These are phyloP conservation scores for Saccharomycopsis sp. DNA, from an alignment of 805 yeast genomes.

Conservation along the genomic window DNA sequence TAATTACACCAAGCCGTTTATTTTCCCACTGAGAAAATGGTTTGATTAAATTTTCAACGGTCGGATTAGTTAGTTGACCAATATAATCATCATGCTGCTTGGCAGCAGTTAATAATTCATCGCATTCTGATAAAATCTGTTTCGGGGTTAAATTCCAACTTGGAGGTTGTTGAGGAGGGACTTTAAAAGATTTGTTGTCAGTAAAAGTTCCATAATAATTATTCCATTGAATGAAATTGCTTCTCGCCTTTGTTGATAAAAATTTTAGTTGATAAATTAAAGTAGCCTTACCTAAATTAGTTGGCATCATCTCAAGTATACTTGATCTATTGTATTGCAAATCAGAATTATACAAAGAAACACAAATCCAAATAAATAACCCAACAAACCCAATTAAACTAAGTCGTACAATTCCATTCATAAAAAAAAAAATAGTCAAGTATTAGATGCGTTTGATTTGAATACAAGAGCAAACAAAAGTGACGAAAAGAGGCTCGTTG, in stretches of 20 bases:
- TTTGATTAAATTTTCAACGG: constrained; percentile 48
- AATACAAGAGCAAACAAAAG: too few species aligned
- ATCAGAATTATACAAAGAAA: constrained; percentile 13
- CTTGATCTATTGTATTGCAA: neutral
- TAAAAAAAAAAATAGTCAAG: too few species aligned
- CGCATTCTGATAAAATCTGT: constrained; percentile 37
- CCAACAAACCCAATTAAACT: neutral
- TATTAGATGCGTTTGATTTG: too few species aligned
- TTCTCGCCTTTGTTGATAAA: neutral
- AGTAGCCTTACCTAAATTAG: constrained; percentile 18
- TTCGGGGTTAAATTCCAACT: constrained; percentile 56
- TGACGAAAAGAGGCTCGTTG: too few species aligned
- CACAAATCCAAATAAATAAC: constrained; percentile 19
- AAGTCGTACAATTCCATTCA: neutral
- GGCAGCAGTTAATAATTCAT: constrained; percentile 37
- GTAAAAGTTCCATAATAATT: neutral
- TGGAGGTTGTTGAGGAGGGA: constrained; percentile 38
- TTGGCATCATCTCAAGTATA: constrained; percentile 6
- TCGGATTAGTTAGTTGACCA: constrained; percentile 42
- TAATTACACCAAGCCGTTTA: constrained; percentile 35
- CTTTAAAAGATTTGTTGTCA: constrained; percentile 5
- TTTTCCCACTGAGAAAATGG: constrained; percentile 50
- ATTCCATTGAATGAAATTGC: neutral
- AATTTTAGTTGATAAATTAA: neutral
- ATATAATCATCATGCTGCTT: constrained; percentile 45